These are phyloP conservation scores for Gomphus bonarii DNA, from an alignment of 1,284 basidiomycete species.

Conservation along the genomic window DNA sequence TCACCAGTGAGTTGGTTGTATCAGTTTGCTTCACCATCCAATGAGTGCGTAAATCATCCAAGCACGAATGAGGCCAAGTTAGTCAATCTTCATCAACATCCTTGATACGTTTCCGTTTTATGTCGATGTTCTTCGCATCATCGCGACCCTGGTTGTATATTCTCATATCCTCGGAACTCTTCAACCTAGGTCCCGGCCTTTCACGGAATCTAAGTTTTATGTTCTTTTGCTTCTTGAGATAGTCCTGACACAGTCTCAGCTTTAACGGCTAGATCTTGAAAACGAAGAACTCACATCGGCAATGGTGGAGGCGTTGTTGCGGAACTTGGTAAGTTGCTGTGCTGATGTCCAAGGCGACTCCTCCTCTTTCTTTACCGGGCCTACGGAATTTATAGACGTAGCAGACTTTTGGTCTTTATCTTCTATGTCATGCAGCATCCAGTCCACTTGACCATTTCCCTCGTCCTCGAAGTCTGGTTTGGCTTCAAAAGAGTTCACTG, in stretches of 20 bases:
- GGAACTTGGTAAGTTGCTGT: neutral
- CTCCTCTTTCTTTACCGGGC: neutral
- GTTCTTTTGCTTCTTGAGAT: neutral
- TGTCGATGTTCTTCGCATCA: neutral
- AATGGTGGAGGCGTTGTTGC: neutral
- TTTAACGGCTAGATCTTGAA: neutral
- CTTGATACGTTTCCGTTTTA: neutral
- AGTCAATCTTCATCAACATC: neutral
- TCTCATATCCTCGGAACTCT: neutral
- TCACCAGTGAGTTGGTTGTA: too few relatives aligned
- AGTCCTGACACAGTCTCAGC: neutral
- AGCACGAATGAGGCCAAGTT: too few relatives aligned
- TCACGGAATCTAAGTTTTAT: neutral
- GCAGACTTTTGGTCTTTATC: neutral
- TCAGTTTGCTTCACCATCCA: too few relatives aligned
- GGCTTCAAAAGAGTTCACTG: neutral
- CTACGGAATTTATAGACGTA: neutral
- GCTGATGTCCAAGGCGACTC: neutral
- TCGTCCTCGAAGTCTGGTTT: neutral
- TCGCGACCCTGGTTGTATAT: neutral
- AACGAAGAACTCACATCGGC: neutral
- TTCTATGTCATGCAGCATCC: neutral
- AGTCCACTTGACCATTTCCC: neutral
- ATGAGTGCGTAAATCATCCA: too few relatives aligned
- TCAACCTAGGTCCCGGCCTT: neutral